Evolutionary conservation across 345 rosid species (phyloP), one percentile per base, ranked within the genome.

Genomic region (Brassica juncea): DNA sequence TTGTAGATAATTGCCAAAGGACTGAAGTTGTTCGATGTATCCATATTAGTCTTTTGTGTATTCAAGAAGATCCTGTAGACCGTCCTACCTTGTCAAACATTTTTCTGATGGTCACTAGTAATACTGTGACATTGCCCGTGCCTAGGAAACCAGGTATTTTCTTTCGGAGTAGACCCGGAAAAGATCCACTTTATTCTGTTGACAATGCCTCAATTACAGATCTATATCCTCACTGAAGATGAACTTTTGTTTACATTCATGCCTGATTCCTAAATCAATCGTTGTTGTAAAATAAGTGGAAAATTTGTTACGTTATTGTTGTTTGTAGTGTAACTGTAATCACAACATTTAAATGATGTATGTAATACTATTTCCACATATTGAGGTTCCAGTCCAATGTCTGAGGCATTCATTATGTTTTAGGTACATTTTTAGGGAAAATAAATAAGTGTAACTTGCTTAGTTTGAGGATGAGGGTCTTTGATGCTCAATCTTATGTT

Each of bases 11-110:
- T 0, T 85, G 82, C 74, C 72, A 71, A 8, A 82, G 27, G 6
- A 72, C 27, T 27, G 89, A 91, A 80, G 84, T 87, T 5, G 73
- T 76, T 39, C 81, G 85, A 75, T 87, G 84, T 55, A 75, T 88
- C n/a, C 88, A 86, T 44, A 84, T 91, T 2, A 88, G 92, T 1
- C 73, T 90, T 30, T 64, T 90, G 23, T 88, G 94, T 68, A 89
- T 86, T 47, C 91, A 90, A 67, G 86, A 85, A 84, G 88, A 88
- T 76, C 84, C 91, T 10, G 70, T 62, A n/a, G 82, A 82, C 55
- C 84, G 91, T 66, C 91, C 95, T 1, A 76, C 85, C 4, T 81
- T 90, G 86, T 78, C 87, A 7, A 52, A 64, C 4, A 84, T 86
- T 8, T 67, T 84, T 35, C n/a, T 67, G 32, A 85, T 86, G 87